phyloP scores from a whole-genome alignment of 305 asterid species.

The Petunia hybrid region DNA sequence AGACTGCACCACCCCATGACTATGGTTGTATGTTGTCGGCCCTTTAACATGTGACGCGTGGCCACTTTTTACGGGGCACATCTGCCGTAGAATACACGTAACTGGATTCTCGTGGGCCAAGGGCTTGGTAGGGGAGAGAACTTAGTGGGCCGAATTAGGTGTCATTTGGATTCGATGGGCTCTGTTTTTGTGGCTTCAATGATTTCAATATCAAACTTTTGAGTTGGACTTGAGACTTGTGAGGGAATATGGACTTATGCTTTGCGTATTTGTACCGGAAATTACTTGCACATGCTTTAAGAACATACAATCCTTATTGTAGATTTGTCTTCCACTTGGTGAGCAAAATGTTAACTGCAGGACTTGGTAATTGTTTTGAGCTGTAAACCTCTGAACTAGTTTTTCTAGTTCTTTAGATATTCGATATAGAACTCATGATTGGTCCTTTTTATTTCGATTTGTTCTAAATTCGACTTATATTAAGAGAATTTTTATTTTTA shows the following conservation, averaged over 20 bases:
- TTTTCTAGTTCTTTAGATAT: too few relatives aligned
- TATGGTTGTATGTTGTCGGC: not conserved
- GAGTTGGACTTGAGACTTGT: not conserved
- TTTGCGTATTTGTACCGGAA: slow-evolving; percentile 14
- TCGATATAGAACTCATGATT: too few relatives aligned
- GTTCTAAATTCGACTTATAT: too few relatives aligned
- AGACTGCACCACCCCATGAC: too few relatives aligned
- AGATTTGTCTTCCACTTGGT: not conserved
- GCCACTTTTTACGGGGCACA: slow-evolving; percentile 14
- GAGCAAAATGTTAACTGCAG: not conserved
- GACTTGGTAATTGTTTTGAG: not conserved
- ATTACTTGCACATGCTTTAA: not conserved
- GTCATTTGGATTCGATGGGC: slow-evolving; percentile 7
- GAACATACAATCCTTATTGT: not conserved
- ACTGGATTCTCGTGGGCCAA: not conserved
- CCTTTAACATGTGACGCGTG: slow-evolving; percentile 26
- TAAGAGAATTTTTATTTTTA: not conserved
- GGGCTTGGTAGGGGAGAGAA: not conserved
- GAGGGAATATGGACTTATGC: not conserved
- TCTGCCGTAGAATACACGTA: slow-evolving; percentile 10
- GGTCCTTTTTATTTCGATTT: too few relatives aligned
- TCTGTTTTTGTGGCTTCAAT: slow-evolving; percentile 5
- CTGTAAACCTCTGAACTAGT: too few relatives aligned
- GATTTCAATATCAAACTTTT: not conserved
- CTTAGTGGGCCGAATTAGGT: not conserved